phyloP scores from a whole-genome alignment of 208 protist species.

The Tritrichomonas musculus region DNA sequence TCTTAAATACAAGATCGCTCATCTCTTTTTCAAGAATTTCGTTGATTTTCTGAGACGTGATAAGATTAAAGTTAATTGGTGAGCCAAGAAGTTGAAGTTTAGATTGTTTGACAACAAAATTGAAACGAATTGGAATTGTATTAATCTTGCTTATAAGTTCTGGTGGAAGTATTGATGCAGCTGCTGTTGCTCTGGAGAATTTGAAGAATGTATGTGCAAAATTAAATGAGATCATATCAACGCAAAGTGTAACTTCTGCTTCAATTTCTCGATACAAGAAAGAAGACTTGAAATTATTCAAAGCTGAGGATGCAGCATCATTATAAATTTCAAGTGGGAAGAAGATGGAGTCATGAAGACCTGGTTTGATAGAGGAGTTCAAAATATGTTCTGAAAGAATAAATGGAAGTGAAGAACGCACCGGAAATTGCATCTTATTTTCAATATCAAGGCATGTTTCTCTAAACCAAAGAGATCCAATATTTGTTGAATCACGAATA shows the following conservation, averaged over 20 bases:
- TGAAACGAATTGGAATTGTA: not conserved
- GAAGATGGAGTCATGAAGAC: not conserved
- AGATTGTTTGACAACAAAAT: not conserved
- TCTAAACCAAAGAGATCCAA: not conserved
- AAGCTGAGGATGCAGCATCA: not conserved
- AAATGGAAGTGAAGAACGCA: not conserved
- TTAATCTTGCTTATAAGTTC: not conserved
- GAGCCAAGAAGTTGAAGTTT: not conserved
- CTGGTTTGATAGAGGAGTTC: not conserved
- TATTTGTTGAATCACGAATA: not conserved
- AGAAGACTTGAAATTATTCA: slow-evolving; percentile 1
- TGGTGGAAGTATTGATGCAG: not conserved
- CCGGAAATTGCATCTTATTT: not conserved
- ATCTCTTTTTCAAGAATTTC: not conserved
- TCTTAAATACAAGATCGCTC: not conserved
- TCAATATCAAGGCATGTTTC: slow-evolving; percentile 16
- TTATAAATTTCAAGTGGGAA: slow-evolving; percentile 29
- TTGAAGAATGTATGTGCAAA: slow-evolving; percentile 4
- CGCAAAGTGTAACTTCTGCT: slow-evolving; percentile 16
- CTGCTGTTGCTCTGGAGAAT: not conserved
- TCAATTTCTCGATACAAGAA: not conserved
- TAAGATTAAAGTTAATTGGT: not conserved
- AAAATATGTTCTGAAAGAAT: slow-evolving; percentile 9
- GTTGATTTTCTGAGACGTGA: not conserved
- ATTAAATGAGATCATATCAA: slow-evolving; percentile 21